Evolutionary conservation across 2,329 filamentous ascomycete species (phyloP), one percentile per base, ranked within the genome.

Genomic region (Emergomyces pasteurianus): DNA sequence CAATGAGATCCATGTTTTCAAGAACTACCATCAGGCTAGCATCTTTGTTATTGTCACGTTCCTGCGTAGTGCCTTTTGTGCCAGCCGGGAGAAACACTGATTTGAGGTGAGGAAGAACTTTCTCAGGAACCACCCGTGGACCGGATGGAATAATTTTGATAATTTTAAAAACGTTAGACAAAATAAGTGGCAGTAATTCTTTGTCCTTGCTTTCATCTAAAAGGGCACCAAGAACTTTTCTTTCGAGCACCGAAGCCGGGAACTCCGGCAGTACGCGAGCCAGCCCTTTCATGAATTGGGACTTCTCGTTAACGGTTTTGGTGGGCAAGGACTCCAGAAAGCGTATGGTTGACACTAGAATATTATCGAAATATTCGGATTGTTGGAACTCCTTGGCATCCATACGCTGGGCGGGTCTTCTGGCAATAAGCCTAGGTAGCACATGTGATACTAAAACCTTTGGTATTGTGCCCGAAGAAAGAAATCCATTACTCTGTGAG

Each of bases 341-440:
- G 14, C 94, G 89, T 64, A 99, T 96, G 0, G 94, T 96, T 0
- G 92, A 96, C 26, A 99, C 90, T 4, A 99, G 80, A 53, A 97
- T 89, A 69, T 97, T 99, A 75, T 99, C 91, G 71, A 99, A 99
- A 72, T 95, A 99, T 66, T 90, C 86, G 69, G 91, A 95, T 73
- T 96, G 85, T 71, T 99, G 94, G 67, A 99, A 97, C 68, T 96
- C 92, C 59, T 84, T 85, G 4, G 92, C 91, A 31, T 86, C 91
- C 78, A 97, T 83, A 52, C 94, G 84, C 71, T 95, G 89, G 2
- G 91, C 90, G 2, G 94, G 90, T 60, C 91, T 81, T 64, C 94
- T 83, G 0, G 92, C 94, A 61, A 99, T 92, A 52, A 99, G 82
- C 31, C 88, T 82, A 2, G 94, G 91, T 3, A 99, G 77, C 0